These are phyloP conservation scores for Zalaria sp. DNA, from an alignment of 2,329 filamentous ascomycete species.

Conservation along the genomic window DNA sequence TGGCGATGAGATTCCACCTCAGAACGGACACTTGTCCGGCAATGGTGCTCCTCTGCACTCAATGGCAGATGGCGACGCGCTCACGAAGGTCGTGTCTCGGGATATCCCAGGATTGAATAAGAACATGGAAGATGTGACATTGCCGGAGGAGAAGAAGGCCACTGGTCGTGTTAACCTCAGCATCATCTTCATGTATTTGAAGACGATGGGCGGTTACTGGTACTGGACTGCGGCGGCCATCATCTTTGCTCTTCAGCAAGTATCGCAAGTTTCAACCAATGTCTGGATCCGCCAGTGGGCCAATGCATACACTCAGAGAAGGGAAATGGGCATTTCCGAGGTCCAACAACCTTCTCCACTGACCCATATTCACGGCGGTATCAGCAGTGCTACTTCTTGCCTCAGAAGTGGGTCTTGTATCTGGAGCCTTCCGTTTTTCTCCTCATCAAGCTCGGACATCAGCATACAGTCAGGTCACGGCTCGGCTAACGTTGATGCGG, in stretches of 20 bases:
- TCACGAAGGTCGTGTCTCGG: slow-evolving; percentile 30
- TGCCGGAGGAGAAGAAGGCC: slow-evolving; percentile 57
- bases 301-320: slow-evolving; percentile 57
- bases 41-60: slow-evolving; percentile 20
- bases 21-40: slow-evolving; percentile 31
- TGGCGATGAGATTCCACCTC: slow-evolving; percentile 33
- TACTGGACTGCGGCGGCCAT: slow-evolving; percentile 71
- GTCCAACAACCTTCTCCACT: slow-evolving; percentile 22
- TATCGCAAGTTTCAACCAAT: slow-evolving; percentile 76
- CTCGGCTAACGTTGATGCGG: slow-evolving; percentile 52
- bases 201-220: slow-evolving; percentile 89
- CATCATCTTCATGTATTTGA: slow-evolving; percentile 74
- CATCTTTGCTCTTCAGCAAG: slow-evolving; percentile 70
- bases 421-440: slow-evolving; percentile 24
- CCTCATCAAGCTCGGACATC: slow-evolving; percentile 2
- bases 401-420: slow-evolving; percentile 36
- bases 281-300: slow-evolving; percentile 94
- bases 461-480: slow-evolving; percentile 3
- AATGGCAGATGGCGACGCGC: slow-evolving; percentile 24
- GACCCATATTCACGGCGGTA: slow-evolving; percentile 25
- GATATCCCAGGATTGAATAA: slow-evolving; percentile 22
- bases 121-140: slow-evolving; percentile 17
- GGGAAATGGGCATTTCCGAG: slow-evolving; percentile 22
- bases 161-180: slow-evolving; percentile 76
- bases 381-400: slow-evolving; percentile 31